Evolutionary conservation across 495 filamentous ascomycete genomes (phyloP).

Genomic region (Hypoxylon rickii): DNA sequence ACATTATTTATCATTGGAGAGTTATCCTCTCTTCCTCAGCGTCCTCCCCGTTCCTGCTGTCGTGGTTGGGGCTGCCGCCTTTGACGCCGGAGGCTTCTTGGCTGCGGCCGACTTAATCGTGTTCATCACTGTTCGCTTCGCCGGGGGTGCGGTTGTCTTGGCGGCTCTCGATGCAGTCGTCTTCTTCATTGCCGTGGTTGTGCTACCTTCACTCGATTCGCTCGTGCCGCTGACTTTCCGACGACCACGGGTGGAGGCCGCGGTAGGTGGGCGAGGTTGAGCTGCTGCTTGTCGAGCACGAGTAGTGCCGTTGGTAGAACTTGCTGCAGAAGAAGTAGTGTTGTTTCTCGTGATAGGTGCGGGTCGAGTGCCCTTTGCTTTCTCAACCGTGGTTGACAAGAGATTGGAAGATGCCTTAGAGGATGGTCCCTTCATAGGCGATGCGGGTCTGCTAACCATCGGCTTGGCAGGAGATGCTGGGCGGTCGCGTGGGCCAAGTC

Average conservation of each 20-base stretch:
- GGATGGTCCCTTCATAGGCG: conserved; percentile 50
- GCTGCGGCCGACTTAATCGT: conserved; percentile 46
- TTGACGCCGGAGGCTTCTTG: conserved; percentile 46
- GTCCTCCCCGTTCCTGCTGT: conserved; percentile 49
- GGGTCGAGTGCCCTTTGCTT: conserved; percentile 52
- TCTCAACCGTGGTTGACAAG: conserved; percentile 65
- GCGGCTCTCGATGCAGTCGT: conserved; percentile 39
- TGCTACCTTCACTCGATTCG: conserved; percentile 56
- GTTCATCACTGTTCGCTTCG: conserved; percentile 47
- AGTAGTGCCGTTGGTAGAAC: conserved; percentile 37
- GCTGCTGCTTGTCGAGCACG: conserved; percentile 45
- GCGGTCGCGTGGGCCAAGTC: conserved; percentile 56
- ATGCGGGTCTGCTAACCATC: conserved; percentile 44
- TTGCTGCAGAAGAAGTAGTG: conserved; percentile 48
- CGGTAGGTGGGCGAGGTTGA: conserved; percentile 29
- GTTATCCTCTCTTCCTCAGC: conserved; percentile 54
- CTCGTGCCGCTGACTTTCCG: conserved; percentile 52
- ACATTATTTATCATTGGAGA: conserved; percentile 14
- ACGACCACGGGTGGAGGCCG: conserved; percentile 45
- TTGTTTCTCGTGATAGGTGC: conserved; percentile 53
- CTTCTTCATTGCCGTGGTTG: conserved; percentile 50
- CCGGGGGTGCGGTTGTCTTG: conserved; percentile 43
- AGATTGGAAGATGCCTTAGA: conserved; percentile 41
- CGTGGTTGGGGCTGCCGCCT: conserved; percentile 35
- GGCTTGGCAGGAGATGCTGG: conserved; percentile 45